These are phyloP conservation scores for Cryptococcus floricola DNA, from an alignment of 1,284 basidiomycete genomes.

Conservation along the genomic window DNA sequence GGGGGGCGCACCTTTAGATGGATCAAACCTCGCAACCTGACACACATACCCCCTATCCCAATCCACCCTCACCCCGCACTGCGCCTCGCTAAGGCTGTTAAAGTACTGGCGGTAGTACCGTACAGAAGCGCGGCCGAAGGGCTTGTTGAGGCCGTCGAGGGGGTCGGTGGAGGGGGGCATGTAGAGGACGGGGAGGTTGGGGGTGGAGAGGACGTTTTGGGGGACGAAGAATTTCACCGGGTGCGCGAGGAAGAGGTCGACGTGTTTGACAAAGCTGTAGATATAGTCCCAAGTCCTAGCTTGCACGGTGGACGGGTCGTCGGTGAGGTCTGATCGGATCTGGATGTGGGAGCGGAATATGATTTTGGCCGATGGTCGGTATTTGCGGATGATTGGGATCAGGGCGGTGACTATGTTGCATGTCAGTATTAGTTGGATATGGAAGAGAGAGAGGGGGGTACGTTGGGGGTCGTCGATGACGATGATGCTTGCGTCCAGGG, in stretches of 20 bases:
- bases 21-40: conserved; percentile 81
- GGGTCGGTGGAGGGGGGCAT: conserved; percentile 50
- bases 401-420: conserved; percentile 57
- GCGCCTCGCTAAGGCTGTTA: conserved; percentile 31
- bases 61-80: conserved; percentile 56
- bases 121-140: conserved; percentile 35
- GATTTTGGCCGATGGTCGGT: conserved; percentile 75
- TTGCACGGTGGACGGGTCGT: conserved; percentile 60
- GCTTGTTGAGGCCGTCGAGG: conserved; percentile 81
- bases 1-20: conserved; percentile 57
- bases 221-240: conserved; percentile 89
- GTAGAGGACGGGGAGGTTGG: conserved; percentile 43
- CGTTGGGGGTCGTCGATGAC: conserved; percentile 68
- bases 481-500: conserved; percentile 37
- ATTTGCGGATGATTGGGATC: conserved; percentile 77
- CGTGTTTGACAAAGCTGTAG: conserved; percentile 78
- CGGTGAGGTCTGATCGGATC: conserved; percentile 49
- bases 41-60: conserved; percentile 75
- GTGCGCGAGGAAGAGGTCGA: conserved; percentile 78
- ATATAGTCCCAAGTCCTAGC: conserved; percentile 85
- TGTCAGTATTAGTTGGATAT: background rate
- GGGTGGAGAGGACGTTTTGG: conserved; percentile 61
- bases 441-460: conserved; percentile 14
- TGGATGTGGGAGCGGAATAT: conserved; percentile 88
- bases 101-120: conserved; percentile 40